phyloP scores from a whole-genome alignment of 805 yeast genomes.

The Barnettozyma populi region DNA sequence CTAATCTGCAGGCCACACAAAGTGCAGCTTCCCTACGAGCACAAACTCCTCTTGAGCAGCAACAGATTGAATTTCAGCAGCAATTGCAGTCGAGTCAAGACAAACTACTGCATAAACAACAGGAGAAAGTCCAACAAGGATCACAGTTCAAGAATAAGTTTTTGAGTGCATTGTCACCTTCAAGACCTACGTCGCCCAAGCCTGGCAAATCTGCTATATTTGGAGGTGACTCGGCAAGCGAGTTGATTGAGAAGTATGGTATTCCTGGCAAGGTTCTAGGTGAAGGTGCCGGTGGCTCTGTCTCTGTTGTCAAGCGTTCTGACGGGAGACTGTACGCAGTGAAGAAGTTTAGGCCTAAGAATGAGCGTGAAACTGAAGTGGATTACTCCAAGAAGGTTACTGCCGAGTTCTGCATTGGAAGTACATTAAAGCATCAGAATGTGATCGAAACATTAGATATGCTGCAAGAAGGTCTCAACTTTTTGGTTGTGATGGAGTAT shows the following conservation, averaged over 20 bases:
- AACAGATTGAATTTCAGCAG: slow-evolving; percentile 10
- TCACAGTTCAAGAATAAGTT: slow-evolving; percentile 15
- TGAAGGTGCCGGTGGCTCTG: slow-evolving; percentile 94
- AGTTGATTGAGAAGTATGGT: slow-evolving; percentile 61
- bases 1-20: neutral
- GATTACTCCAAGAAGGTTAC: slow-evolving; percentile 77
- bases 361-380: slow-evolving; percentile 52
- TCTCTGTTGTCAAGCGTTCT: slow-evolving; percentile 62
- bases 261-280: slow-evolving; percentile 72
- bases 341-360: slow-evolving; percentile 72
- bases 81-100: slow-evolving; percentile 9
- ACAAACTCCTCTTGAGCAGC: slow-evolving; percentile 7
- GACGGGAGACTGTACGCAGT: slow-evolving; percentile 73
- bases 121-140: slow-evolving; percentile 4
- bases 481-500: slow-evolving; percentile 85
- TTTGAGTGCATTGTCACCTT: slow-evolving; percentile 19
- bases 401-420: slow-evolving; percentile 79
- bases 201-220: slow-evolving; percentile 20
- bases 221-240: slow-evolving; percentile 34
- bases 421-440: slow-evolving; percentile 71
- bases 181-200: slow-evolving; percentile 15
- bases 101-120: slow-evolving; percentile 4
- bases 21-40: neutral
- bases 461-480: slow-evolving; percentile 57
- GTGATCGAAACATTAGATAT: slow-evolving; percentile 78